phyloP scores from a whole-genome alignment of 2,329 filamentous ascomycete species.

The Sarocladium brachiariae region DNA sequence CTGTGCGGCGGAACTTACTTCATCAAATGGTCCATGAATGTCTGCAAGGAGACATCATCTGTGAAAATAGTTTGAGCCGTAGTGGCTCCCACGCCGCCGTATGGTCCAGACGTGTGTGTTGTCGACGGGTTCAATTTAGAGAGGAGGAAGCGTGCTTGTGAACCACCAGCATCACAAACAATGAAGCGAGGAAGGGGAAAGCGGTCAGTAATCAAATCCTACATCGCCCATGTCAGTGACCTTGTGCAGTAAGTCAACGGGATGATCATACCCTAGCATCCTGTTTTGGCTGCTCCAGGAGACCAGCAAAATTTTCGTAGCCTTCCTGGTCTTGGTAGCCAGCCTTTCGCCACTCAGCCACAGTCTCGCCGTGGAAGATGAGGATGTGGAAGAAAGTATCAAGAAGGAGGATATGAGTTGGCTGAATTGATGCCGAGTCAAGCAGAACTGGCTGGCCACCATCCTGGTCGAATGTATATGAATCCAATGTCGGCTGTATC shows the following conservation, averaged over 20 bases:
- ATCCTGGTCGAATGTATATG: constrained; percentile 94
- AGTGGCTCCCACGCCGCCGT: constrained; percentile 77
- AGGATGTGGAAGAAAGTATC: constrained; percentile 99
- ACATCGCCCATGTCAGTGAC: constrained; percentile 1
- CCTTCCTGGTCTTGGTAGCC: constrained; percentile 97
- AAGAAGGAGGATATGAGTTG: constrained; percentile 84
- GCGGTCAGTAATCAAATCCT: constrained; percentile 94
- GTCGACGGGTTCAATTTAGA: constrained; percentile 97
- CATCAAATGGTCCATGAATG: constrained; percentile 99
- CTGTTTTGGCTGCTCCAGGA: constrained; percentile 91
- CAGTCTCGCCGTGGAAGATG: constrained; percentile 97
- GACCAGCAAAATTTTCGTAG: constrained; percentile 87
- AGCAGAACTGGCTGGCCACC: constrained; percentile 88
- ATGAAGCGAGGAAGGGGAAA: constrained; percentile 99
- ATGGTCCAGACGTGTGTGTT: constrained; percentile 88
- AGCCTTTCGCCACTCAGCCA: constrained; percentile 96
- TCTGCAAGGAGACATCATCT: constrained; percentile 94
- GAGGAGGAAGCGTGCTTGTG: constrained; percentile 91
- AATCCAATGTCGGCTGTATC: constrained; percentile 97
- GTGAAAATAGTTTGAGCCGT: constrained; percentile 98
- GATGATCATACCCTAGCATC: constrained; percentile 73
- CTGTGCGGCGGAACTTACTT: constrained; percentile 56
- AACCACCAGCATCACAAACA: constrained; percentile 96
- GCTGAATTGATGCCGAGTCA: constrained; percentile 93
- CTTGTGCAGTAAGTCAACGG: background rate